Percentiles rank a stretch among this genome's conserved stretches.
Evolutionary conservation across 352 stramenopile genomes (phyloP).

Genomic region (Globisporangium middletonii): DNA sequence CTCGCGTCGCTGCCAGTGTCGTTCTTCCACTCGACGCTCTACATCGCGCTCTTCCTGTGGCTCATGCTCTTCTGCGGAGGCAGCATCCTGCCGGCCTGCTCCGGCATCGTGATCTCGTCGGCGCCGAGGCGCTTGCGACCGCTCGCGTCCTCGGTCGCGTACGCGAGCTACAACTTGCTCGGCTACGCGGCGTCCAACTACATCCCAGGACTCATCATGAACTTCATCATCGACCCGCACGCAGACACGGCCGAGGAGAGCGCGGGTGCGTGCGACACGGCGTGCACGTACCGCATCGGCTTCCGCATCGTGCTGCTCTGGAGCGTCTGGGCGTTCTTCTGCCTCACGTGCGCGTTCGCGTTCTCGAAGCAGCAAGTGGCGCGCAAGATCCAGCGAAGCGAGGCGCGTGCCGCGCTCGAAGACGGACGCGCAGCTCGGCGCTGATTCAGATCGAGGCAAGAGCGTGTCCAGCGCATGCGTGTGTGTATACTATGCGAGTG

Average conservation of each 20-base stretch:
- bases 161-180: constrained; percentile 84
- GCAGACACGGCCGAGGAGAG: constrained; percentile 19
- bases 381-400: constrained; percentile 3
- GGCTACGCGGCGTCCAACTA: constrained; percentile 83
- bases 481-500: constrained; percentile 5
- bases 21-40: constrained; percentile 54
- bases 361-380: constrained; percentile 11
- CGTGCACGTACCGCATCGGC: constrained; percentile 75
- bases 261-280: constrained; percentile 40
- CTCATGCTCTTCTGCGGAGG: constrained; percentile 82
- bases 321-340: constrained; percentile 70
- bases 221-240: constrained; percentile 56
- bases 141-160: constrained; percentile 72
- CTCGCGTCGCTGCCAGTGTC: constrained; percentile 56
- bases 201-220: constrained; percentile 77
- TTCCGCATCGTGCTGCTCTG: constrained; percentile 80
- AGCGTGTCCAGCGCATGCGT: not conserved
- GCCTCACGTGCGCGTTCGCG: constrained; percentile 32
- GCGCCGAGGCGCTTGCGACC: constrained; percentile 53
- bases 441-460: not conserved
- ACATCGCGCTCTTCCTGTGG: constrained; percentile 73
- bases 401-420: constrained; percentile 4
- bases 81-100: constrained; percentile 65
- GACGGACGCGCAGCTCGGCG: not conserved
- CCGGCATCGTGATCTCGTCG: constrained; percentile 79